Evolutionary conservation across 306 rosid species (phyloP).

Genomic region (Quercus rubra): DNA sequence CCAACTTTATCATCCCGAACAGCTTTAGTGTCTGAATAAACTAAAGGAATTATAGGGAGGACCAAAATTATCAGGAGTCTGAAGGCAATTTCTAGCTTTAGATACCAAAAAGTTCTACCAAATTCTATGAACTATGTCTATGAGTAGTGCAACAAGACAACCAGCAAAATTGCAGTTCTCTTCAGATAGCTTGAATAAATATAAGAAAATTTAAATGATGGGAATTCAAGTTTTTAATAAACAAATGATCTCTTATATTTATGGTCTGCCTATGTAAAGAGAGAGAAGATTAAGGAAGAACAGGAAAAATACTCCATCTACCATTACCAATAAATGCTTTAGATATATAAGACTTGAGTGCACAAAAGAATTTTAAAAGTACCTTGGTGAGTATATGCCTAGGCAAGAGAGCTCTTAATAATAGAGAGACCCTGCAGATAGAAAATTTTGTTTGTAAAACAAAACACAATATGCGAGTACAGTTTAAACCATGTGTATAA

Average conservation of each 20-base stretch:
- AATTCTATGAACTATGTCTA: neutral
- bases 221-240: neutral
- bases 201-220: neutral
- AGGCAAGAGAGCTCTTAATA: constrained; percentile 45
- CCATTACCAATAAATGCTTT: neutral
- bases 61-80: neutral
- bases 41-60: neutral
- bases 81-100: neutral
- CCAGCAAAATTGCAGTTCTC: neutral
- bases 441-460: constrained; percentile 5
- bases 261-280: neutral
- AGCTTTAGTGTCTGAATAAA: neutral
- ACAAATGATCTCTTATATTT: neutral
- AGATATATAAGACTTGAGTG: neutral
- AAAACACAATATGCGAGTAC: constrained; percentile 3
- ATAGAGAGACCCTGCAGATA: constrained; percentile 66
- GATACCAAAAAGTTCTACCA: neutral
- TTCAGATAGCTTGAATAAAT: neutral
- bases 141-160: neutral
- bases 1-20: neutral
- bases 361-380: neutral
- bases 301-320: neutral
- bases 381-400: constrained; percentile 43
- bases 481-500: neutral
- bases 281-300: neutral